Base-by-base conservation (phyloP, 2,329 filamentous ascomycete genomes). In the Trichoderma breve region DNA sequence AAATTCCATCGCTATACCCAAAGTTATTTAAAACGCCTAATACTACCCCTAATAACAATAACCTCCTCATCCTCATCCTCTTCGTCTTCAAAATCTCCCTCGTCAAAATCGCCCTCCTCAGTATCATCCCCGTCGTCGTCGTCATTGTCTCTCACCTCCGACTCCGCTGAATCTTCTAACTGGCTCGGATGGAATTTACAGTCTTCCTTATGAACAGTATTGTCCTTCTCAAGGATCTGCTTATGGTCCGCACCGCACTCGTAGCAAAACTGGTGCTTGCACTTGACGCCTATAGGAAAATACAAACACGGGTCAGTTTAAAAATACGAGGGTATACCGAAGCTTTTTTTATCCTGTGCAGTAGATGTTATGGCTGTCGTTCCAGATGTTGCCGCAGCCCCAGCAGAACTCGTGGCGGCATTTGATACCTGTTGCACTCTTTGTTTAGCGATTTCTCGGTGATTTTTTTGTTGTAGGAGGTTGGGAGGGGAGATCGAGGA, bases 401-500 rank as follows among this genome's bases (percentile, higher is more conserved):
- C 80, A 81, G 74, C 81, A 83, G 68, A 81, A 83, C 58, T 82
- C 74, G 73, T 76, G 72, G 53, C 74, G 75, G 70, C 81, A 83
- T 51, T 76, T 80, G 63, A 78, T 77, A 76, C 81, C 81, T 83
- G 71, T 58, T 65, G 39, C 21, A n/a, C 11, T 9, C 32, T 58
- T 39, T 21, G 4, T 34, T 65, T 60, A 66, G 57, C 36, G 32
- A 34, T 5, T 36, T 39, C 21, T 5, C 9, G 11, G 30, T 5
- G 9, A 34, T 62, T 12, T 61, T 14, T 6, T 32, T 39, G 3
- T 21, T 32, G 2, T 3, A 32, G 5, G 15, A 28, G 8, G 39
- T 24, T 24, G 12, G 58, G 11, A 28, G 18, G 30, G 58, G 26
- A 34, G 26, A 28, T 1, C 18, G 28, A 36, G 18, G 12, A 14